Conservation (phyloP, 2,329 filamentous ascomycete genomes). For the Aspergillus sp. region DNA sequence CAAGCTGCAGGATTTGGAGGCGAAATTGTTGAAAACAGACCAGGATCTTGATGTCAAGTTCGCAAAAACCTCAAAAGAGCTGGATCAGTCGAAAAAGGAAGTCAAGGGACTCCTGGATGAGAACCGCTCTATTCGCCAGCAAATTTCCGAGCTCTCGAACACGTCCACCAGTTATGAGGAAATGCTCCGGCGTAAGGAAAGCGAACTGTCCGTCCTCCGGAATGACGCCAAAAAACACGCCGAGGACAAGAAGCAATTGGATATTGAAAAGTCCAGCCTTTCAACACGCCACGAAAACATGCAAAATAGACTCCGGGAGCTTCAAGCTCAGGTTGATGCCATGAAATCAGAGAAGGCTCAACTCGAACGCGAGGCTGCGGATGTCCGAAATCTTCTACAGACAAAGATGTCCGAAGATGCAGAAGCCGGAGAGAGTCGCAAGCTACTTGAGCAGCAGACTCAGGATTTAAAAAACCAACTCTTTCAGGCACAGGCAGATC, state of each 20-base stretch:
- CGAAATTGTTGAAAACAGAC: slow-evolving; percentile 77
- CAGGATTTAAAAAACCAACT: slow-evolving; percentile 83
- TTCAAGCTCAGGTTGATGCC: slow-evolving; percentile 83
- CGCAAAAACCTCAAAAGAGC: slow-evolving; percentile 72
- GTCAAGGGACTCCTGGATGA: slow-evolving; percentile 77
- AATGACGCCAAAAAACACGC: slow-evolving; percentile 82
- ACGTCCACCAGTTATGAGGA: slow-evolving; percentile 96
- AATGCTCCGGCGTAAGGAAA: slow-evolving; percentile 88
- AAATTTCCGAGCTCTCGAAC: slow-evolving; percentile 81
- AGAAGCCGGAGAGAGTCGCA: slow-evolving; percentile 76
- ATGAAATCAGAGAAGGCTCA: slow-evolving; percentile 82
- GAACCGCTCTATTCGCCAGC: slow-evolving; percentile 77
- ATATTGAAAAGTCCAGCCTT: slow-evolving; percentile 73
- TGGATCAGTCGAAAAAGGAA: slow-evolving; percentile 70
- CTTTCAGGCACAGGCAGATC: slow-evolving; percentile 79
- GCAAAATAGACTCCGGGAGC: slow-evolving; percentile 72
- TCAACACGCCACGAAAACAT: slow-evolving; percentile 76
- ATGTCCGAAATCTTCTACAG: slow-evolving; percentile 83
- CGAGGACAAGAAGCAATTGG: slow-evolving; percentile 73
- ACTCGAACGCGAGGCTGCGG: slow-evolving; percentile 82
- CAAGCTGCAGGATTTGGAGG: slow-evolving; percentile 84
- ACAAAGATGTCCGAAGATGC: slow-evolving; percentile 87
- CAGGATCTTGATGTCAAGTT: slow-evolving; percentile 88
- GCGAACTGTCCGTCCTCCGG: slow-evolving; percentile 81
- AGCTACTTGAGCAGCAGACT: slow-evolving; percentile 82